phyloP scores from a whole-genome alignment of 768 basidiomycete genomes.

The Xerocomus brunneocitrinus region DNA sequence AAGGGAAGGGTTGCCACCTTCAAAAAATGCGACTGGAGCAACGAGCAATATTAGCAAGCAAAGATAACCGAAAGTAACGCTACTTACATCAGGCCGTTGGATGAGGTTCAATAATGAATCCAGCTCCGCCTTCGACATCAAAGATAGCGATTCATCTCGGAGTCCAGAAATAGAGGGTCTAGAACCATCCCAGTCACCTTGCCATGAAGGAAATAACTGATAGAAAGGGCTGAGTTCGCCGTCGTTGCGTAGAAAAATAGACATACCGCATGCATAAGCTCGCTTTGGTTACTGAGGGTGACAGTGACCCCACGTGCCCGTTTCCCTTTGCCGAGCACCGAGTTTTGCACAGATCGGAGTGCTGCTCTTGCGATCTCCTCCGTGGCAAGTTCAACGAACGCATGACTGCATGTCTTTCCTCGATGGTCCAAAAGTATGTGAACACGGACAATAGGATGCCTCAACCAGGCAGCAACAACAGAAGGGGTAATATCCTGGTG shows the following conservation, averaged over 20 bases:
- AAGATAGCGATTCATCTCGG: conserved; percentile 51
- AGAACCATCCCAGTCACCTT: conserved; percentile 65
- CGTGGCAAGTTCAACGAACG: conserved; percentile 69
- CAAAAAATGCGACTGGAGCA: conserved; percentile 70
- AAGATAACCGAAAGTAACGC: neutral
- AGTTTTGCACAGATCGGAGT: conserved; percentile 48
- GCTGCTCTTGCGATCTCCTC: conserved; percentile 62
- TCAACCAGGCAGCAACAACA: conserved; percentile 63
- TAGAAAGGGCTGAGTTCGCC: conserved; percentile 1
- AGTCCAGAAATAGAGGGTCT: conserved; percentile 65
- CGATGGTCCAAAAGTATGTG: conserved; percentile 77
- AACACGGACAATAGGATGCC: conserved; percentile 57
- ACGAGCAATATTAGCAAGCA: conserved; percentile 12
- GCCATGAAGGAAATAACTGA: conserved; percentile 79
- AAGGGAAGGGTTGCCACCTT: conserved; percentile 82
- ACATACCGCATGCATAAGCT: conserved; percentile 72
- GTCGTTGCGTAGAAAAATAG: neutral
- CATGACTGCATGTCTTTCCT: conserved; percentile 83
- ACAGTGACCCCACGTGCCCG: conserved; percentile 81
- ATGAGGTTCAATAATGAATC: conserved; percentile 64
- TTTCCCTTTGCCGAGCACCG: conserved; percentile 70
- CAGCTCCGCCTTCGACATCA: conserved; percentile 66
- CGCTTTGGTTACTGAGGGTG: conserved; percentile 74
- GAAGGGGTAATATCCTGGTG: conserved; percentile 78
- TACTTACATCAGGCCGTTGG: conserved; percentile 68